Percentiles rank a stretch among this genome's conserved stretches.
Evolutionary conservation across 495 filamentous ascomycete genomes (phyloP).

Genomic region (Daldinia childiae): DNA sequence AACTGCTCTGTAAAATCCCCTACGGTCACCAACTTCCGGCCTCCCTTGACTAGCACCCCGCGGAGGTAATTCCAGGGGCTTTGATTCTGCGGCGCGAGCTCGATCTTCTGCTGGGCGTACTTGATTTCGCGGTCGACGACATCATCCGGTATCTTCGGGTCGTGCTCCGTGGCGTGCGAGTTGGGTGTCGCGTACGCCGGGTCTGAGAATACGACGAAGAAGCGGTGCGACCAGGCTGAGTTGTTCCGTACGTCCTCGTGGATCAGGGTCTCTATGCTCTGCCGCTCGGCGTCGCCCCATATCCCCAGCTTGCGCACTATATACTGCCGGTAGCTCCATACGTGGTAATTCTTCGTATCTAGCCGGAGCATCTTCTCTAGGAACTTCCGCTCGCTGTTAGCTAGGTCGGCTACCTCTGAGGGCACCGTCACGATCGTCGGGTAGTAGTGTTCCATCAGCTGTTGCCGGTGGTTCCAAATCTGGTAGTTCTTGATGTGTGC

Average conservation of each 20-base stretch:
- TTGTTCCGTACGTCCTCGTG: conserved; percentile 89
- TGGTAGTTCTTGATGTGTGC: conserved; percentile 96
- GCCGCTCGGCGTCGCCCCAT: conserved; percentile 68
- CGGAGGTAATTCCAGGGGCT: conserved; percentile 92
- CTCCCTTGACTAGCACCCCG: conserved; percentile 74
- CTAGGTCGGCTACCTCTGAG: conserved; percentile 48
- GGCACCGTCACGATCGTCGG: conserved; percentile 58
- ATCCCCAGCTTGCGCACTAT: conserved; percentile 82
- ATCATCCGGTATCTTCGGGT: conserved; percentile 64
- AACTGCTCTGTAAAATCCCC: conserved; percentile 74
- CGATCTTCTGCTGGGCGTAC: conserved; percentile 75
- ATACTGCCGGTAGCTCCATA: conserved; percentile 97
- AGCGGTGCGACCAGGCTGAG: conserved; percentile 96
- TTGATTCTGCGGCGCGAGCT: conserved; percentile 88
- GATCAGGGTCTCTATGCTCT: conserved; percentile 74
- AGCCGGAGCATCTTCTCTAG: conserved; percentile 80
- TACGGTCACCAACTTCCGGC: conserved; percentile 63
- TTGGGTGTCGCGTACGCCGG: conserved; percentile 60
- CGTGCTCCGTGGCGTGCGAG: conserved; percentile 53
- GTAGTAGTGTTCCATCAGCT: conserved; percentile 75
- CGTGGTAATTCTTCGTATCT: conserved; percentile 97
- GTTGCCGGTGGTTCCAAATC: conserved; percentile 97
- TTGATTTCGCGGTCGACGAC: conserved; percentile 78
- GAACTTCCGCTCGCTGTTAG: conserved; percentile 72
- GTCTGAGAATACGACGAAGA: conserved; percentile 84